phyloP scores from a whole-genome alignment of 345 rosid genomes.

The Populus simonii region DNA sequence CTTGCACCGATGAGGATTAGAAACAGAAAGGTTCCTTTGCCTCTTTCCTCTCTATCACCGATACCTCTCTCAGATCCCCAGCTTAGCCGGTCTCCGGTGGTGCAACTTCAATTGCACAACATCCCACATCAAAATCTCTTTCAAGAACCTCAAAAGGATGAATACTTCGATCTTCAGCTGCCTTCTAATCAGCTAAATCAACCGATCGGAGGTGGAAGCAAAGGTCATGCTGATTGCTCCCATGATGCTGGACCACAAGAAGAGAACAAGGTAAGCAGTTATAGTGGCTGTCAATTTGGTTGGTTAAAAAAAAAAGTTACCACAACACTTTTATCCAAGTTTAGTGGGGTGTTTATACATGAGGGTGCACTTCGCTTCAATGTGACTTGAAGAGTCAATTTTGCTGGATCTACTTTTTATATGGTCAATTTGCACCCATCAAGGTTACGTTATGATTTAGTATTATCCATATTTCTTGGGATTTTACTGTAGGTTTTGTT shows the following conservation, averaged over 20 bases:
- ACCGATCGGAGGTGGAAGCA: conserved; percentile 33
- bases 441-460: conserved; percentile 4
- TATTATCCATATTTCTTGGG: neutral
- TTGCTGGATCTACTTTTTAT: conserved; percentile 5
- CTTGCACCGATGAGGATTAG: conserved; percentile 85
- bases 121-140: conserved; percentile 15
- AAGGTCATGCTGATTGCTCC: conserved; percentile 16
- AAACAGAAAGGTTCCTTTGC: conserved; percentile 69
- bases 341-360: neutral
- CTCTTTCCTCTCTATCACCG: conserved; percentile 72
- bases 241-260: neutral
- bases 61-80: conserved; percentile 79
- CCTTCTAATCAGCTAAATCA: conserved; percentile 42
- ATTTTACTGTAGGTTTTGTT: conserved; percentile 26
- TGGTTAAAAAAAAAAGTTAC: conserved; percentile 18
- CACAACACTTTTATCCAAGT: neutral
- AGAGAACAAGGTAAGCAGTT: conserved; percentile 13
- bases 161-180: conserved; percentile 11
- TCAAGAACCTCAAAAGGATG: conserved; percentile 7
- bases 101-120: conserved; percentile 41
- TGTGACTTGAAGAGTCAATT: conserved; percentile 12
- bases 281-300: conserved; percentile 28
- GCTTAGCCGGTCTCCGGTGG: conserved; percentile 48
- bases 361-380: conserved; percentile 43
- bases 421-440: conserved; percentile 33